Evolutionary conservation across 2,329 filamentous ascomycete genomes (phyloP).

Genomic region (Akanthomyces uredinophilus): DNA sequence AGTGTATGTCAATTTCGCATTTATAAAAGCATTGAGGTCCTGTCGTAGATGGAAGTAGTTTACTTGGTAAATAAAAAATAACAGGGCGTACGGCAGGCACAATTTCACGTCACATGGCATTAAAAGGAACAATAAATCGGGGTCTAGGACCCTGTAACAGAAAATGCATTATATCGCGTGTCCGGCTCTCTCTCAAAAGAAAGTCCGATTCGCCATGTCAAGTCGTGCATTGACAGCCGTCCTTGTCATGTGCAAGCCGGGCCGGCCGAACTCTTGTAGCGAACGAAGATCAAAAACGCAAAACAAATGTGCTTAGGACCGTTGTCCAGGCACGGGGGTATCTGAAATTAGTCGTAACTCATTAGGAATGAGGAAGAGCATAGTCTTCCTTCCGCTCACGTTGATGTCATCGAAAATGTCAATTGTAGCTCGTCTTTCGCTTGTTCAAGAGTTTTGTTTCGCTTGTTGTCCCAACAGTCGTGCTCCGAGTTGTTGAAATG

Average conservation of each 20-base stretch:
- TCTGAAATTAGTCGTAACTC: not conserved
- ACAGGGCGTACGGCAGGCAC: not conserved
- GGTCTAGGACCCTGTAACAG: slow-evolving; percentile 12
- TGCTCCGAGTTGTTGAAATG: not conserved
- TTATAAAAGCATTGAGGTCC: no score
- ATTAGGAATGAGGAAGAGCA: not conserved
- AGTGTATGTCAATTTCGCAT: not conserved
- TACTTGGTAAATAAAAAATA: no score
- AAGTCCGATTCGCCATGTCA: not conserved
- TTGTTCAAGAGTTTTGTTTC: not conserved
- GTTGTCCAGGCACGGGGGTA: not conserved
- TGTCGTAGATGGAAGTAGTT: not conserved
- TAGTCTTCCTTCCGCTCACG: not conserved
- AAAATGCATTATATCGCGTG: slow-evolving; percentile 11
- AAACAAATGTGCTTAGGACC: not conserved
- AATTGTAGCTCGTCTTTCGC: not conserved
- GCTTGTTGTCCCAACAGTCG: not conserved
- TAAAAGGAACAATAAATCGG: slow-evolving; percentile 5
- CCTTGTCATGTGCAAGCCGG: not conserved
- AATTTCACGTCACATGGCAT: slow-evolving; percentile 3
- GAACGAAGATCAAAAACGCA: not conserved
- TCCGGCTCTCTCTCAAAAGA: not conserved
- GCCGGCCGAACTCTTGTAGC: not conserved
- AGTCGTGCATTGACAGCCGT: not conserved
- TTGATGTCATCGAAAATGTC: not conserved